Evolutionary conservation across 108 stramenopile genomes (phyloP).

Genomic region (Aurantiochytrium sp.): DNA sequence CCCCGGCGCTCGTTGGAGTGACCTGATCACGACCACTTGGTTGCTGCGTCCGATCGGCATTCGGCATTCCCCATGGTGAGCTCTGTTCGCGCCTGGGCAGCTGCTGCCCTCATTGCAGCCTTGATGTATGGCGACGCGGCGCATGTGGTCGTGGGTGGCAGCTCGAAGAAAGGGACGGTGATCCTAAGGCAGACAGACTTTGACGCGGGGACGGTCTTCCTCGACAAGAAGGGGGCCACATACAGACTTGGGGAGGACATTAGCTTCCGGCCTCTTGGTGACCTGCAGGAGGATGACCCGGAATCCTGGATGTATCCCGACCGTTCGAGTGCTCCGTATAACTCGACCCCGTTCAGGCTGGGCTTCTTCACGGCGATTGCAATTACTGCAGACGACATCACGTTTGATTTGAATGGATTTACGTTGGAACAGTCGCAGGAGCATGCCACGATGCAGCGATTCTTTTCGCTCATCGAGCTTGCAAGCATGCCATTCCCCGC

Average conservation of each 20-base stretch:
- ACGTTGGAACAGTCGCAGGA: constrained; percentile 16
- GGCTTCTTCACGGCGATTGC: constrained; percentile 33
- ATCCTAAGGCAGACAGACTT: not conserved
- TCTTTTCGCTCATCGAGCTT: constrained; percentile 35
- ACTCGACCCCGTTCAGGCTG: not conserved
- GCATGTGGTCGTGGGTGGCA: no score
- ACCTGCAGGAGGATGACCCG: not conserved
- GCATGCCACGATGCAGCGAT: constrained; percentile 32
- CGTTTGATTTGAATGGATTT: constrained; percentile 22
- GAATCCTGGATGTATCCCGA: not conserved
- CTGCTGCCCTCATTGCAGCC: no score
- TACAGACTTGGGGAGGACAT: not conserved
- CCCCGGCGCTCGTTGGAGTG: no score
- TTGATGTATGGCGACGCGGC: no score
- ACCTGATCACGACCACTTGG: no score
- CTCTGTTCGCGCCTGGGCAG: no score
- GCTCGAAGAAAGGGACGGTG: no score
- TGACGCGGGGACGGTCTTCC: not conserved
- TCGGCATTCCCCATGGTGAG: no score
- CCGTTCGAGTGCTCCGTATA: not conserved
- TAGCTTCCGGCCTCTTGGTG: not conserved
- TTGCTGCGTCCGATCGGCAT: no score
- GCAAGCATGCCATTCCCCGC: constrained; percentile 21
- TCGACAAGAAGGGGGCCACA: not conserved
- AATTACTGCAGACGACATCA: constrained; percentile 20